Conservation (phyloP, 2,329 filamentous ascomycete genomes). For the Aspergillus ruber region DNA sequence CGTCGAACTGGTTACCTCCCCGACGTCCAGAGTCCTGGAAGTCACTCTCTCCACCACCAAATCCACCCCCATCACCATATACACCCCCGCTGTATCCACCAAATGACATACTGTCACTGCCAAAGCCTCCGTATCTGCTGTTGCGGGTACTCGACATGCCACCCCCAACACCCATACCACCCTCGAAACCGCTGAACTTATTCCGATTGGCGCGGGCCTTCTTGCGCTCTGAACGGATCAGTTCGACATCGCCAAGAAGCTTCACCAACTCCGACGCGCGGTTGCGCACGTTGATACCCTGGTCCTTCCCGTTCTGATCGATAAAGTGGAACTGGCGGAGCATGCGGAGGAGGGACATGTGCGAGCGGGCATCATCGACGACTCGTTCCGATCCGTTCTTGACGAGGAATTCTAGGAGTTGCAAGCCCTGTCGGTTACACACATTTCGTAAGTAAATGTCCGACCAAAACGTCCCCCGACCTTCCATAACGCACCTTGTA, state of each 20-base stretch:
- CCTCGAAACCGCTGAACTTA: conserved; percentile 93
- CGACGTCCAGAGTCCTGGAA: conserved; percentile 60
- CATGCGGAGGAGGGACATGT: conserved; percentile 95
- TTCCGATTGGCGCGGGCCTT: conserved; percentile 85
- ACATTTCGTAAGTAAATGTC: background rate
- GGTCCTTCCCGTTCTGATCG: conserved; percentile 92
- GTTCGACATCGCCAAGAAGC: conserved; percentile 67
- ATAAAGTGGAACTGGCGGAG: conserved; percentile 97
- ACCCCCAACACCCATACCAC: conserved; percentile 59
- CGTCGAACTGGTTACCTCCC: conserved; percentile 71
- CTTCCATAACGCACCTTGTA: conserved; percentile 64
- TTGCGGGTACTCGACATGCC: conserved; percentile 46
- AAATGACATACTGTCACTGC: conserved; percentile 64
- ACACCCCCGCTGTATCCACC: conserved; percentile 68
- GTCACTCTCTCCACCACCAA: conserved; percentile 69
- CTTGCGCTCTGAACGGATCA: conserved; percentile 60
- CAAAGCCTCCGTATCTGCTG: conserved; percentile 80
- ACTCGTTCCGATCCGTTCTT: conserved; percentile 98
- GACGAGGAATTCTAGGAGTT: conserved; percentile 92
- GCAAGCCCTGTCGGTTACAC: conserved; percentile 52
- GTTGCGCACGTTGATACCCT: conserved; percentile 95
- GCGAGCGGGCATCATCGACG: conserved; percentile 91
- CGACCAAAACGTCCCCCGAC: background rate
- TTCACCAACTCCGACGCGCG: conserved; percentile 92
- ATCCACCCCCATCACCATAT: conserved; percentile 93